These are phyloP conservation scores for Andrographis paniculata DNA, from an alignment of 305 asterid genomes.

Conservation along the genomic window DNA sequence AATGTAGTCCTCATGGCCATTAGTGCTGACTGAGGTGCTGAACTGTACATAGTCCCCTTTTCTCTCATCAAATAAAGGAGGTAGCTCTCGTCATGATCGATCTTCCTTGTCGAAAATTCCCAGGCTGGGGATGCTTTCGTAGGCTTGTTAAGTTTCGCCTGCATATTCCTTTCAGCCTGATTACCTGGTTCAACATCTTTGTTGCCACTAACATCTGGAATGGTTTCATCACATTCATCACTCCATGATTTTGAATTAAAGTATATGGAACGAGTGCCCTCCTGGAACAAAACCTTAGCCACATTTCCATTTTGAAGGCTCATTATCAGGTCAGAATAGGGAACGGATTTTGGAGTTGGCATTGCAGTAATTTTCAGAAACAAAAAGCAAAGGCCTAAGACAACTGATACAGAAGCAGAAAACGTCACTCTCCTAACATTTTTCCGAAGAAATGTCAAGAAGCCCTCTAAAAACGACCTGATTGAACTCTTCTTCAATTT, in stretches of 20 bases:
- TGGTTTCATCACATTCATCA: slow-evolving; percentile 21
- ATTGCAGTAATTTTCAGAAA: slow-evolving; percentile 68
- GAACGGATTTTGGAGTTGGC: slow-evolving; percentile 60
- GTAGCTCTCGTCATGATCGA: slow-evolving; percentile 84
- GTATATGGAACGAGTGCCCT: slow-evolving; percentile 82
- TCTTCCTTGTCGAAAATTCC: slow-evolving; percentile 84
- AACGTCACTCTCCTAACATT: slow-evolving; percentile 51
- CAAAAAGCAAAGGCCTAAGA: slow-evolving; percentile 65
- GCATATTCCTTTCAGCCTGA: slow-evolving; percentile 19
- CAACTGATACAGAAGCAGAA: slow-evolving; percentile 47
- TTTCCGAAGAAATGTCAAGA: slow-evolving; percentile 48
- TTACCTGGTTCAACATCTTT: slow-evolving; percentile 17
- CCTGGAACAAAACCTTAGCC: slow-evolving; percentile 73
- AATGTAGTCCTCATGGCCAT: slow-evolving; percentile 58
- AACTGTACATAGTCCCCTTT: slow-evolving; percentile 57
- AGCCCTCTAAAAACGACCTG: slow-evolving; percentile 38
- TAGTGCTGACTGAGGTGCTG: slow-evolving; percentile 80
- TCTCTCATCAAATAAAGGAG: slow-evolving; percentile 89
- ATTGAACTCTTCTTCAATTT: slow-evolving; percentile 48
- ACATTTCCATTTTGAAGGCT: slow-evolving; percentile 67
- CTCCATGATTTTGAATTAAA: slow-evolving; percentile 33
- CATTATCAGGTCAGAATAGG: slow-evolving; percentile 70
- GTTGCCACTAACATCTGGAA: slow-evolving; percentile 17
- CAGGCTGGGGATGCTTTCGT: slow-evolving; percentile 39
- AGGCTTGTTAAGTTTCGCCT: slow-evolving; percentile 28